These are phyloP conservation scores for Psidium friedrichsthalianum DNA, from an alignment of 345 rosid species.

Conservation along the genomic window DNA sequence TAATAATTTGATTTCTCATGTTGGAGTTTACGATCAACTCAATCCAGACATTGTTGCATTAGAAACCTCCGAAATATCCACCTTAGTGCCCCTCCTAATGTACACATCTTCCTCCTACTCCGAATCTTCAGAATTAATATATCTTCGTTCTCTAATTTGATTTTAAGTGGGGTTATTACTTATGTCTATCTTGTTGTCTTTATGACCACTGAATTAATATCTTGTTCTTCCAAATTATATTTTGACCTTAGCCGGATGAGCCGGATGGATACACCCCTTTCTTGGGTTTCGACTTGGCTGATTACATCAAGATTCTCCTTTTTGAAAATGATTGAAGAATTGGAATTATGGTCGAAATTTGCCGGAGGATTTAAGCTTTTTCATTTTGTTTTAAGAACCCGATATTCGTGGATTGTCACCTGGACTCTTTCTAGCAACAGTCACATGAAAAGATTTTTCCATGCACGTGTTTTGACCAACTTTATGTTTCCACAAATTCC, in stretches of 20 bases:
- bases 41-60: background rate
- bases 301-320: background rate
- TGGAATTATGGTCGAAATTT: background rate
- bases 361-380: background rate
- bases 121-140: background rate
- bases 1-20: background rate
- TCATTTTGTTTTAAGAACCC: background rate
- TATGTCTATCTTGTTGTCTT: background rate
- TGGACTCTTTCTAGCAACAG: background rate
- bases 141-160: background rate
- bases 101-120: background rate
- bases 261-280: background rate
- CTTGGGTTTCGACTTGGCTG: background rate
- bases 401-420: background rate
- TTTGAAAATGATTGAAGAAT: background rate
- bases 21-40: background rate
- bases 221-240: background rate
- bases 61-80: background rate
- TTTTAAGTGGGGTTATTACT: background rate
- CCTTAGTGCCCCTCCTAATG: background rate
- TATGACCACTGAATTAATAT: background rate
- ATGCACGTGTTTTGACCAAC: background rate
- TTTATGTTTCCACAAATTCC: background rate
- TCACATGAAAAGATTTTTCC: background rate
- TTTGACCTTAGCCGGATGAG: background rate